A percentile compares a stretch with the other conserved stretches of the same genome.
These are phyloP conservation scores for Steccherinum ochraceum DNA, from an alignment of 768 basidiomycete genomes.

Conservation along the genomic window DNA sequence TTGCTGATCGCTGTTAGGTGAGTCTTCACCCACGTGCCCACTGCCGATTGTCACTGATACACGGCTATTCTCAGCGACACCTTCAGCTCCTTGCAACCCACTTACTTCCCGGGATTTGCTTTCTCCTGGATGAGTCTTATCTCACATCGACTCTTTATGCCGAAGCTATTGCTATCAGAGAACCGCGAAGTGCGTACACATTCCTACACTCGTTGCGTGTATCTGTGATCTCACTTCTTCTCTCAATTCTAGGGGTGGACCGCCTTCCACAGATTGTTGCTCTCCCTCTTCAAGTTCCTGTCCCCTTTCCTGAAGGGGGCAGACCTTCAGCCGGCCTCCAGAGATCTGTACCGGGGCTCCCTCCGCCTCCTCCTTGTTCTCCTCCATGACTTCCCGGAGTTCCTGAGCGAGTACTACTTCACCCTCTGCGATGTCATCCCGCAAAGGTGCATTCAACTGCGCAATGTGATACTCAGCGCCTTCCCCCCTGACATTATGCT, in stretches of 20 bases:
- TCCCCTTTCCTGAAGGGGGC: constrained; percentile 83
- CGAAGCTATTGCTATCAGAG: constrained; percentile 81
- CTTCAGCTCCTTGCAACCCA: constrained; percentile 92
- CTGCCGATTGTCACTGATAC: not conserved
- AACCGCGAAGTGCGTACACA: constrained; percentile 66
- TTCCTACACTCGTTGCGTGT: not conserved
- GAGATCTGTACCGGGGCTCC: constrained; percentile 86
- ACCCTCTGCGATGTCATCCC: constrained; percentile 93
- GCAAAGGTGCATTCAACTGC: constrained; percentile 87
- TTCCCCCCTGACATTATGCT: constrained; percentile 79
- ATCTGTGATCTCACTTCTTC: not conserved
- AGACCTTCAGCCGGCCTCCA: constrained; percentile 71
- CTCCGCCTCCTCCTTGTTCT: constrained; percentile 89
- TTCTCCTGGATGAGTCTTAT: constrained; percentile 98
- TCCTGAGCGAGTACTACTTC: constrained; percentile 95
- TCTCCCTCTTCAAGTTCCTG: constrained; percentile 94
- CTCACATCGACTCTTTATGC: constrained; percentile 97
- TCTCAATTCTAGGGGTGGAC: constrained; percentile 70
- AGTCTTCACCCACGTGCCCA: not conserved
- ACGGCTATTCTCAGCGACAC: constrained; percentile 58
- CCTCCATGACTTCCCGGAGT: constrained; percentile 98
- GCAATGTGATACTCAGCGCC: constrained; percentile 94
- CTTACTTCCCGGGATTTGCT: constrained; percentile 95
- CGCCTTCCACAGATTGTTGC: constrained; percentile 89
- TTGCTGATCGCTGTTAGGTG: constrained; percentile 84